These are phyloP conservation scores for Hibiscus mutabilis DNA, from an alignment of 345 rosid species.

Conservation along the genomic window DNA sequence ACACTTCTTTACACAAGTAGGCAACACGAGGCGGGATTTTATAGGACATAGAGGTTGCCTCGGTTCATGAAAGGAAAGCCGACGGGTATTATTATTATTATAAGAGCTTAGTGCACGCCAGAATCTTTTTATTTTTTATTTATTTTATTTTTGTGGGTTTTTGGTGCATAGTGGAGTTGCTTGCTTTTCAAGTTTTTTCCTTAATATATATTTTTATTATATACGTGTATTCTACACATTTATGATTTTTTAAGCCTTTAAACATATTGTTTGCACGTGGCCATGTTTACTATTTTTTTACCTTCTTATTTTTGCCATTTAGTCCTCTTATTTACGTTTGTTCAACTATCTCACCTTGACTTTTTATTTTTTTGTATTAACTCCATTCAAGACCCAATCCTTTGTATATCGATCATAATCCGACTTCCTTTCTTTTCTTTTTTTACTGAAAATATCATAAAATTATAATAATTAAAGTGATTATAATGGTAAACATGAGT, in stretches of 20 bases:
- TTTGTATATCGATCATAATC: too few relatives aligned
- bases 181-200: conserved; percentile 32
- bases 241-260: not conserved
- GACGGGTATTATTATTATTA: conserved; percentile 19
- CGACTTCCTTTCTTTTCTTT: too few relatives aligned
- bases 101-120: conserved; percentile 46
- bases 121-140: conserved; percentile 24
- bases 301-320: not conserved
- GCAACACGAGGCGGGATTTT: conserved; percentile 8
- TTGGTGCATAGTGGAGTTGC: conserved; percentile 28
- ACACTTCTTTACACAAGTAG: conserved; percentile 36
- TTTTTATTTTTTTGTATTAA: too few relatives aligned
- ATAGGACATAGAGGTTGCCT: conserved; percentile 27
- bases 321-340: not conserved
- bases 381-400: too few relatives aligned
- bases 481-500: conserved; percentile 10
- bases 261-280: conserved; percentile 26
- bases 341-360: too few relatives aligned
- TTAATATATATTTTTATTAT: not conserved
- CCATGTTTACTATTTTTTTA: conserved; percentile 11
- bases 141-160: not conserved
- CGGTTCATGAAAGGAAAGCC: conserved; percentile 13
- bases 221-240: not conserved
- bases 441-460: too few relatives aligned
- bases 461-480: not conserved